phyloP scores from a whole-genome alignment of 352 stramenopile genomes.

The Pythium biforme region DNA sequence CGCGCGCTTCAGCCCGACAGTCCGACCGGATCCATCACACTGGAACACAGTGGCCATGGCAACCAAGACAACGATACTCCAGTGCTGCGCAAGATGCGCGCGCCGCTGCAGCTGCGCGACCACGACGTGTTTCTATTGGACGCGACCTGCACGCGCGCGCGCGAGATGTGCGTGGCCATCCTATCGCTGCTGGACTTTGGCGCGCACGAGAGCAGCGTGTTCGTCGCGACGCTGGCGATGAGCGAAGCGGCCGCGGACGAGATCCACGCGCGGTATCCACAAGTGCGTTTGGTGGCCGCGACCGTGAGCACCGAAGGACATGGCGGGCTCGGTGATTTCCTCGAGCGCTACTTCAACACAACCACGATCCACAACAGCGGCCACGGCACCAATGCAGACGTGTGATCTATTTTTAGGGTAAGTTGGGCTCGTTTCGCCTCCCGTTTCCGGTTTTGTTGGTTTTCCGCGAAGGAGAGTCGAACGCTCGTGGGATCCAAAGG shows the following conservation, averaged over 20 bases:
- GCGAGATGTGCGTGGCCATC: conserved; percentile 23
- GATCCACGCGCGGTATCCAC: conserved; percentile 23
- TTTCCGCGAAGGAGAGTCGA: no score
- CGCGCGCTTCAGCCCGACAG: conserved; percentile 22
- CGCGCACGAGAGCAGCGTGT: conserved; percentile 22
- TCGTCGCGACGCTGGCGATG: conserved; percentile 30
- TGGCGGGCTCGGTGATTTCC: conserved; percentile 28
- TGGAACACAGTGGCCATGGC: conserved; percentile 2
- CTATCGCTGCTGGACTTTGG: conserved; percentile 33
- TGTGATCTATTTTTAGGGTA: neutral
- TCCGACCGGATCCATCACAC: conserved; percentile 21
- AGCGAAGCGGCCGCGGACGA: conserved; percentile 18
- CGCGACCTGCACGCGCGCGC: conserved; percentile 22
- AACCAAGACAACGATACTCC: neutral
- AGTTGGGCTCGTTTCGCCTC: no score
- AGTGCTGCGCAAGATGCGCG: conserved; percentile 15
- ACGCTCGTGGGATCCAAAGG: no score
- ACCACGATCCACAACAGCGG: neutral
- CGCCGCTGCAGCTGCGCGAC: conserved; percentile 14
- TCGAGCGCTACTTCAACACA: conserved; percentile 31
- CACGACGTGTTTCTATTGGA: conserved; percentile 32
- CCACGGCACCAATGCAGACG: neutral
- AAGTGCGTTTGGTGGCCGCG: conserved; percentile 26
- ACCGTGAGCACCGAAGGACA: conserved; percentile 28
- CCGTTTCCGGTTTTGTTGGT: no score